These are phyloP conservation scores for Trichoderma atroviride DNA, from an alignment of 2,329 filamentous ascomycete genomes.

Conservation along the genomic window DNA sequence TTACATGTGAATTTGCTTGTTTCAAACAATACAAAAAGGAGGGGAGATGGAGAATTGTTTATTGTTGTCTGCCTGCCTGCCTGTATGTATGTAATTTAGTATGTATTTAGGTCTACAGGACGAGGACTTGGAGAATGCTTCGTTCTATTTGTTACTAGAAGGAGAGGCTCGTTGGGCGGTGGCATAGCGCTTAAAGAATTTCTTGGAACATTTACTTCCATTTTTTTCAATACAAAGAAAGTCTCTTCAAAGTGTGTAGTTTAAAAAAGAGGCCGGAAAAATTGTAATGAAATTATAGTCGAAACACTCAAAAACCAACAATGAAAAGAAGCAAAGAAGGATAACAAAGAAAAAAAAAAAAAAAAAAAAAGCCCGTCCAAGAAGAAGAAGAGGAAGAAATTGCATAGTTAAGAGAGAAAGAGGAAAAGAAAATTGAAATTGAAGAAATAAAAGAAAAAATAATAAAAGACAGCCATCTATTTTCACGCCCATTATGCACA, in stretches of 20 bases:
- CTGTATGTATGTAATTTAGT: neutral
- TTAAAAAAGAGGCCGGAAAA: neutral
- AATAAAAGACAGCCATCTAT: conserved; percentile 15
- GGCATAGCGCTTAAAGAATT: conserved; percentile 12
- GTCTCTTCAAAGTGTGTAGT: neutral
- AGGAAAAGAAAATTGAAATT: neutral
- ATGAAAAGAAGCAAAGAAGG: neutral
- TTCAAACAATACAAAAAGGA: neutral
- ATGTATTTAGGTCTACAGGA: neutral
- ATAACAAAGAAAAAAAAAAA: neutral
- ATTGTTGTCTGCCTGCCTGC: neutral
- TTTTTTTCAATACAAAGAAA: neutral
- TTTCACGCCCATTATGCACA: conserved; percentile 25
- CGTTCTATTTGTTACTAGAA: neutral
- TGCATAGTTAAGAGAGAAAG: neutral
- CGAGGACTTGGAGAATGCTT: neutral
- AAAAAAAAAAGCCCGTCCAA: neutral
- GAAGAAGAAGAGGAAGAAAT: neutral
- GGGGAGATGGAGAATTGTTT: neutral
- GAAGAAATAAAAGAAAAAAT: neutral
- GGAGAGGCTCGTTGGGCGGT: neutral
- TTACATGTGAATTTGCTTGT: neutral
- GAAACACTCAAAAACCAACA: neutral
- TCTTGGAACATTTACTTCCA: neutral
- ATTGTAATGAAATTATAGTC: neutral